phyloP scores from a whole-genome alignment of 2,329 filamentous ascomycete species.

The Botrytis squamosa region DNA sequence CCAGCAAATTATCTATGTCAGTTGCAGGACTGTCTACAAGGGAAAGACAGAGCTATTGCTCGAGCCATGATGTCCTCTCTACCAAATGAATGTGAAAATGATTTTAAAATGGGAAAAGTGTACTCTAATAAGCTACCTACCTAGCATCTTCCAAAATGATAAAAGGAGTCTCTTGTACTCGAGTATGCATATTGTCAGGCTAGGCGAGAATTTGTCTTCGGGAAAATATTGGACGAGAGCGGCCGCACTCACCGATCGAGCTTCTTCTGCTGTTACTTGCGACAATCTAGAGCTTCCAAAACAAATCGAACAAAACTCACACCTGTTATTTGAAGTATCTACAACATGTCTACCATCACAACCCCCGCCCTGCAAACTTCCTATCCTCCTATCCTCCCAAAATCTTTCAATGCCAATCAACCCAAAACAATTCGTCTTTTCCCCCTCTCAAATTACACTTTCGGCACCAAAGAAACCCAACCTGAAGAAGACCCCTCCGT shows the following conservation, averaged over 20 bases:
- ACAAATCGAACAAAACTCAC: not conserved
- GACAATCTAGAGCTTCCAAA: constrained; percentile 8
- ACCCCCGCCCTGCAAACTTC: constrained; percentile 72
- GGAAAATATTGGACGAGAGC: not conserved
- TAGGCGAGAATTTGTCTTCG: constrained; percentile 7
- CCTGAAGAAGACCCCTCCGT: constrained; percentile 97
- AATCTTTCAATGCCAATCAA: constrained; percentile 85
- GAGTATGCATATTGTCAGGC: not conserved
- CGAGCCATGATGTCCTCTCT: not conserved
- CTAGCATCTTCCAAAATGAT: not conserved
- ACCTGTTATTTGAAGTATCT: not conserved
- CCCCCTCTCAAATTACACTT: constrained; percentile 97
- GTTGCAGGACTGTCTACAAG: not conserved
- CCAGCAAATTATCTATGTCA: not conserved
- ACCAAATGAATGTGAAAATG: not conserved
- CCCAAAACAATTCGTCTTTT: constrained; percentile 87
- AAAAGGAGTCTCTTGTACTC: not conserved
- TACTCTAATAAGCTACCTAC: not conserved
- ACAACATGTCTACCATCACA: constrained; percentile 81
- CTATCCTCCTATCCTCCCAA: constrained; percentile 73
- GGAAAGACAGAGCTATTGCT: not conserved
- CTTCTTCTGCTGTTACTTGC: constrained; percentile 1
- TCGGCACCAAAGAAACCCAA: constrained; percentile 96
- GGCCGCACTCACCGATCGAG: constrained; percentile 16
- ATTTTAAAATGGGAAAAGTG: not conserved